A percentile compares a stretch with the other conserved stretches of the same genome.
Conservation (phyloP, 1,284 basidiomycete species). For the Apiotrichum montevideense region DNA sequence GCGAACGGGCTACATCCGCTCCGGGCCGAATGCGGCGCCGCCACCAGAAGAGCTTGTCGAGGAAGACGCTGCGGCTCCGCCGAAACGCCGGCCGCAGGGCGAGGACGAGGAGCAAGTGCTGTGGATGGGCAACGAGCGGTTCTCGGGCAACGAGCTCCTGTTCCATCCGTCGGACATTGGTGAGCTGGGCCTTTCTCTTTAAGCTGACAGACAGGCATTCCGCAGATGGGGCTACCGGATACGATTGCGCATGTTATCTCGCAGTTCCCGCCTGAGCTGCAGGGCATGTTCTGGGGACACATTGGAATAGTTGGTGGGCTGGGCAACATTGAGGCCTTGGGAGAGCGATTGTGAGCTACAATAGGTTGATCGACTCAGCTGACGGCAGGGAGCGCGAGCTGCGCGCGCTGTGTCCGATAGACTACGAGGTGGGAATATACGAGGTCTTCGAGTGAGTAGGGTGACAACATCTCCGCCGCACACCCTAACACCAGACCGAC, state of each 20-base stretch:
- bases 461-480: not conserved
- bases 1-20: constrained; percentile 58
- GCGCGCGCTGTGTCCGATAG: constrained; percentile 67
- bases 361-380: not conserved
- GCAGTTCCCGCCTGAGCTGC: constrained; percentile 65
- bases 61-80: constrained; percentile 3
- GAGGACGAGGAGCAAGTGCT: constrained; percentile 67
- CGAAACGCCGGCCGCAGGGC: not conserved
- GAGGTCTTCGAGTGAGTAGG: constrained; percentile 64
- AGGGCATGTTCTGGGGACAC: constrained; percentile 89
- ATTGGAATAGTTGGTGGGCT: constrained; percentile 84
- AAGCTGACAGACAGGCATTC: constrained; percentile 53
- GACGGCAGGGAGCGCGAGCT: constrained; percentile 55
- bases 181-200: constrained; percentile 37
- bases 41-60: constrained; percentile 6
- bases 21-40: constrained; percentile 34
- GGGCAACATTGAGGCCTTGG: constrained; percentile 67
- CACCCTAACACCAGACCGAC: constrained; percentile 55
- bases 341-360: constrained; percentile 57
- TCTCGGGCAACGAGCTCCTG: constrained; percentile 78
- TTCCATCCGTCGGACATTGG: constrained; percentile 86
- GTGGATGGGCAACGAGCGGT: constrained; percentile 81
- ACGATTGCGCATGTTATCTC: constrained; percentile 70
- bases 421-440: constrained; percentile 65
- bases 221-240: constrained; percentile 69